phyloP scores from a whole-genome alignment of 495 filamentous ascomycete species.

The Chaetomium tenue region DNA sequence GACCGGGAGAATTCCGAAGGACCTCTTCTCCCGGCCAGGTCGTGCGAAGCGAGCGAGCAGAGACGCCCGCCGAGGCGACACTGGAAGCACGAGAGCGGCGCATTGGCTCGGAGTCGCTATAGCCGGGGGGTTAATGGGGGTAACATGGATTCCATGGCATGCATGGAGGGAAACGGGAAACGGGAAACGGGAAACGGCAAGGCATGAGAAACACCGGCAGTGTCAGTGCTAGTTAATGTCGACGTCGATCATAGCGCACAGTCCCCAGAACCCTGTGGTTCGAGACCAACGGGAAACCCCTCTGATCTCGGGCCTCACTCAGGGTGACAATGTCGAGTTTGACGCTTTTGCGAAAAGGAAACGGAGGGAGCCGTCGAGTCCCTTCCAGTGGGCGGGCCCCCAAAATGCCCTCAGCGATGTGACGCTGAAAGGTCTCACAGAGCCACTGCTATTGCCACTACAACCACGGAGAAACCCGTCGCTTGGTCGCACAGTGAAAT shows the following conservation, averaged over 20 bases:
- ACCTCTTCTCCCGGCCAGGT: neutral
- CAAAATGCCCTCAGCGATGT: conserved; percentile 5
- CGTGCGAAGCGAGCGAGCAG: conserved; percentile 8
- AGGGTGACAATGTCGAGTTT: neutral
- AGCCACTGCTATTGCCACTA: neutral
- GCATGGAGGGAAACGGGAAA: conserved; percentile 5
- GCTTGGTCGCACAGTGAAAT: neutral
- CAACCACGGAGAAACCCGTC: neutral
- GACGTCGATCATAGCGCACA: conserved; percentile 11
- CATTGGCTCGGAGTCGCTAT: neutral
- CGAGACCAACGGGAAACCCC: neutral
- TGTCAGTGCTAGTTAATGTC: conserved; percentile 1
- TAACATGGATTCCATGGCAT: conserved; percentile 5
- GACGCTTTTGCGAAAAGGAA: neutral
- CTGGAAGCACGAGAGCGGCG: conserved; percentile 4
- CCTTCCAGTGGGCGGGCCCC: neutral
- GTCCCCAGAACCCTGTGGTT: neutral
- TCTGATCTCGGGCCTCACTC: neutral
- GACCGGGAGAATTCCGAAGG: neutral
- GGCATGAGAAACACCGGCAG: neutral
- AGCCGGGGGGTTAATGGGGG: neutral
- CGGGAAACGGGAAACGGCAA: conserved; percentile 1
- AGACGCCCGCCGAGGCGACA: neutral
- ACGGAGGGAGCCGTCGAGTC: neutral
- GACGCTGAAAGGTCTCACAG: conserved; percentile 12